Percentiles rank a stretch among this genome's conserved stretches.
phyloP scores from a whole-genome alignment of 345 rosid genomes.

The Eucalyptus victrix region DNA sequence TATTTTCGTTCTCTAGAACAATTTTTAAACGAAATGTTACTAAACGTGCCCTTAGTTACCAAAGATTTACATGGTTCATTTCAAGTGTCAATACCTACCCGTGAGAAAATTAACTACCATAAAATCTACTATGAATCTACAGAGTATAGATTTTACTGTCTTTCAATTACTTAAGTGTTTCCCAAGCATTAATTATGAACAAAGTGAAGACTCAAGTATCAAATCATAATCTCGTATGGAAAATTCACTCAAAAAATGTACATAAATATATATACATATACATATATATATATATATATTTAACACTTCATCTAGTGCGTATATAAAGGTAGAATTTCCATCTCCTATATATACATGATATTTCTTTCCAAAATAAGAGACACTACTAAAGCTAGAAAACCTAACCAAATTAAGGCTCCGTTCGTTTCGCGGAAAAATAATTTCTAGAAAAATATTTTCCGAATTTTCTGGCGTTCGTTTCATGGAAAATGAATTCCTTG shows the following conservation, averaged over 20 bases:
- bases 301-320: not conserved
- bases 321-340: not conserved
- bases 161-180: not conserved
- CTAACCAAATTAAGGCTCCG: not conserved
- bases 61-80: not conserved
- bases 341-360: not conserved
- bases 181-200: not conserved
- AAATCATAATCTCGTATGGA: not conserved
- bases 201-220: not conserved
- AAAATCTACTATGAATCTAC: not conserved
- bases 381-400: not conserved
- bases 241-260: not conserved
- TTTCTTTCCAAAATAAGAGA: not conserved
- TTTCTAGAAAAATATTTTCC: accelerated
- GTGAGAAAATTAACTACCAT: not conserved
- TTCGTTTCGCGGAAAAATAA: too few species aligned
- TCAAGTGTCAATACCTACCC: not conserved
- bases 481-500: too few species aligned
- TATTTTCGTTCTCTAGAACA: too few species aligned
- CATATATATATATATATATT: too few species aligned
- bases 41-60: too few species aligned
- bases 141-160: not conserved
- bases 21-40: too few species aligned
- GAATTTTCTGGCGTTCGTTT: accelerated
- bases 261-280: not conserved